A percentile compares a stretch with the other conserved stretches of the same genome.
phyloP scores from a whole-genome alignment of 78 protist genomes.

The Polysphondylium violaceum region DNA sequence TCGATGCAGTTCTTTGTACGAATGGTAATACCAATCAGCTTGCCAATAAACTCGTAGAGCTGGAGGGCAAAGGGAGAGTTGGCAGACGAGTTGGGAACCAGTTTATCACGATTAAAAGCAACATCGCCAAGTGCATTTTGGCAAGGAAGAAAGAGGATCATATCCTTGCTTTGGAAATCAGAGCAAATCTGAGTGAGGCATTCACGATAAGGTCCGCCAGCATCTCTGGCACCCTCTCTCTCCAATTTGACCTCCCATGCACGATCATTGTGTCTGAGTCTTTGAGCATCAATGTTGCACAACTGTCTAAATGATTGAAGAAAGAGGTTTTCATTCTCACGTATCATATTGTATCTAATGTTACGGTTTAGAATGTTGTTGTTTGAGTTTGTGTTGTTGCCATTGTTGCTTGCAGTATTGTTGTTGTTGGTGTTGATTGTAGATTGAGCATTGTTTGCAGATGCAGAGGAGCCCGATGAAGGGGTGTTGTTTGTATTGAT shows the following conservation, averaged over 20 bases:
- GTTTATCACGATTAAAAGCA: conserved; percentile 83
- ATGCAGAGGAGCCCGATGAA: background rate
- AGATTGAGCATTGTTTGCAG: background rate
- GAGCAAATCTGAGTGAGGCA: conserved; percentile 56
- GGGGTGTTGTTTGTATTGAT: background rate
- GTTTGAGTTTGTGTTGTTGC: conserved; percentile 7
- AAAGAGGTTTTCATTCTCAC: conserved; percentile 51
- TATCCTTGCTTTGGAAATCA: conserved; percentile 57
- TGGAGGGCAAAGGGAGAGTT: conserved; percentile 48
- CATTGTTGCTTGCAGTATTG: background rate
- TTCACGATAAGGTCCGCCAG: conserved; percentile 86
- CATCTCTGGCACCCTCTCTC: conserved; percentile 86
- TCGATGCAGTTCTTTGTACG: conserved; percentile 75
- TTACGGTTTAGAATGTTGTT: conserved; percentile 2
- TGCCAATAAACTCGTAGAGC: conserved; percentile 77
- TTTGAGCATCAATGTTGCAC: conserved; percentile 34
- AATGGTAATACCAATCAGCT: conserved; percentile 80
- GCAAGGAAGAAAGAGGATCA: conserved; percentile 76
- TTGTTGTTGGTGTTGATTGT: background rate
- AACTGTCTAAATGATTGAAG: conserved; percentile 69
- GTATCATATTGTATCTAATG: conserved; percentile 3
- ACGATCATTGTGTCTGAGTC: conserved; percentile 67
- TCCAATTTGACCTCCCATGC: conserved; percentile 84
- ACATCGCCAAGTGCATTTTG: conserved; percentile 84
- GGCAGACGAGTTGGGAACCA: conserved; percentile 77